Evolutionary conservation across 768 basidiomycete species (phyloP), one percentile per base, ranked within the genome.

Genomic region (Lactifluus volemus): DNA sequence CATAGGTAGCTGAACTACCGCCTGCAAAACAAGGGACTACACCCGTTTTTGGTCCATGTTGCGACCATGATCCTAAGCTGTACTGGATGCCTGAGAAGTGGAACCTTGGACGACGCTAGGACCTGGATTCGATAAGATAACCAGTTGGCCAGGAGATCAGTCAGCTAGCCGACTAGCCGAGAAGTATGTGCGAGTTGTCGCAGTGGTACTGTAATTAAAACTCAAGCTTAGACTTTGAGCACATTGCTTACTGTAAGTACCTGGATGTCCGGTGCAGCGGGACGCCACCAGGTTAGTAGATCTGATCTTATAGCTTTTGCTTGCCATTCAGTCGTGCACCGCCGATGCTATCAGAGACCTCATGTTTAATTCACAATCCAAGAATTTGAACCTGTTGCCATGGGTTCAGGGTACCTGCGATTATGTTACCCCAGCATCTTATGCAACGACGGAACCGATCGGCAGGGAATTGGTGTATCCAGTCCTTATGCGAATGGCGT

Each of bases 401-500:
- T 53, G 15, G 21, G 14, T 30, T 34, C 14, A 11, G n/a, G n/a
- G 4, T 63, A n/a, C 1, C 21, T 25, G 6, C 21, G 10, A 32
- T 14, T 19, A 54, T 54, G 56, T 39, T 21, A 53, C 21, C 19
- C 4, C 57, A 70, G 75, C 75, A 0, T 76, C 72, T 54, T 77
- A 68, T 60, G 70, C 59, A 0, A 72, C 77, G 63, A 78, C 76
- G 17, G 25, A 25, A 25, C 25, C 25, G 73, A 73, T 44, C 62
- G 71, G 12, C 68, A 72, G 62, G 42, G 51, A 0, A 68, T 70
- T 9, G 42, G 64, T 34, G 61, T 74, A 14, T 69, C 72, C 3
- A 72, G 73, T 6, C 73, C 74, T 0, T 76, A 71, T 53, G 73
- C 74, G 9, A 67, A 63, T 14, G 65, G 68, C 19, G 65, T 69